Evolutionary conservation across 139 green algal genomes (phyloP).

Genomic region (Chara braunii): DNA sequence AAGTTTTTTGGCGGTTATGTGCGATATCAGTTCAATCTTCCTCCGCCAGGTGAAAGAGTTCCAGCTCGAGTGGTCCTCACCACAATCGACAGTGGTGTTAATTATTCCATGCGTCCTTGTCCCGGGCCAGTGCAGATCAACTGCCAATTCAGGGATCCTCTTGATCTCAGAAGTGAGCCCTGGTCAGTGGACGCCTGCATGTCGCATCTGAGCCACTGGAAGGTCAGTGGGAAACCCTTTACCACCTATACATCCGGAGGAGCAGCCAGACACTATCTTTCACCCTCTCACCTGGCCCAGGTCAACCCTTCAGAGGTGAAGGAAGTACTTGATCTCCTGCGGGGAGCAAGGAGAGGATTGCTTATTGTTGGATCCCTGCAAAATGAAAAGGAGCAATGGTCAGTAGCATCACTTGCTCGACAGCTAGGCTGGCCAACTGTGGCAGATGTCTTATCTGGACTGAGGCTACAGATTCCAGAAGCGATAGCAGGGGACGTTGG

Average conservation of each 20-base stretch:
- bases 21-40: conserved; percentile 70
- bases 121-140: conserved; percentile 93
- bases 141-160: conserved; percentile 82
- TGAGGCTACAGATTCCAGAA: conserved; percentile 30
- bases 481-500: not conserved
- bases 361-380: conserved; percentile 15
- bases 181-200: no score
- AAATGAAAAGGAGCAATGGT: not conserved
- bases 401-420: conserved; percentile 14
- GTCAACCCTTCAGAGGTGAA: no score
- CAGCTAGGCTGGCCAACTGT: conserved; percentile 74
- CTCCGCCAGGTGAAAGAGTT: conserved; percentile 49
- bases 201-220: conserved; percentile 35
- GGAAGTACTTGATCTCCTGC: conserved; percentile 5
- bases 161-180: conserved; percentile 56
- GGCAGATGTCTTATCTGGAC: conserved; percentile 54
- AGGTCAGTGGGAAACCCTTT: conserved; percentile 46
- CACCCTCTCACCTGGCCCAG: not conserved
- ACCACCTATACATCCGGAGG: no score
- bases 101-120: conserved; percentile 3
- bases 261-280: conserved; percentile 48
- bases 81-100: conserved; percentile 56
- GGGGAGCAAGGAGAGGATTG: conserved; percentile 28
- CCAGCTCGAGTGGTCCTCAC: conserved; percentile 62
- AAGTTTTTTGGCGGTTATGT: conserved; percentile 87